Base-by-base conservation (phyloP, 345 rosid genomes). In the Acer saccharum region DNA sequence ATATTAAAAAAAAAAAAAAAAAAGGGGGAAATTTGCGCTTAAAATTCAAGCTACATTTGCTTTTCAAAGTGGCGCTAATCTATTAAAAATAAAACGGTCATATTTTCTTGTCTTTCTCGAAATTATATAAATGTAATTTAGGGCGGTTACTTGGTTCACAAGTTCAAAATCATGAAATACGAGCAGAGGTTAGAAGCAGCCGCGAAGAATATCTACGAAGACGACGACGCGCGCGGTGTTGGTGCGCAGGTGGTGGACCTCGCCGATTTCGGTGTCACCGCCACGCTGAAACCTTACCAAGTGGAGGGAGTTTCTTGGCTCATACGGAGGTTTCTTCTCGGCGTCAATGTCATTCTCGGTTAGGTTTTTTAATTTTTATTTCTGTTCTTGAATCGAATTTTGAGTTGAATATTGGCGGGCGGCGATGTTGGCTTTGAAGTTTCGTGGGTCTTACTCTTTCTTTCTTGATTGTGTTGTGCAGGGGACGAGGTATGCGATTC, bases 341-440 rank as follows among this genome's bases (percentile, higher is more conserved):
- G 98, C 78, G 94, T 92, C 88, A 91, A 92, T 55, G 97, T 89
- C 41, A 60, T 92, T 80, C 89, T 94, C 52, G 97, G 97, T 90
- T 73, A 3, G 57, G 20, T 65, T 71, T 62, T 54, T 10, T 68
- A 0, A 25, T 25, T 54, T 68, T 58, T 78, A 20, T 11, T 67
- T 10, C 23, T 18, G 0, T 6, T 58, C 10, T 23, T 23, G 25
- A 58, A 58, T n/a, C n/a, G 10, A n/a, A 60, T 7, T 18, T 54
- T 17, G 58, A 4, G 58, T 54, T 54, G 7, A 14, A 6, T 12
- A 14, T 16, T 54, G n/a, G 58, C 10, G 46, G 46, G 9, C 58
- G 20, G 58, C n/a, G n/a, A 54, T 54, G 58, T 16, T 54, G n/a
- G 58, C 7, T 16, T 54, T 17, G 58, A 16, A 54, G 58, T 54